Base-by-base conservation (phyloP, 169 alveolate species). In the Babesia divergens region DNA sequence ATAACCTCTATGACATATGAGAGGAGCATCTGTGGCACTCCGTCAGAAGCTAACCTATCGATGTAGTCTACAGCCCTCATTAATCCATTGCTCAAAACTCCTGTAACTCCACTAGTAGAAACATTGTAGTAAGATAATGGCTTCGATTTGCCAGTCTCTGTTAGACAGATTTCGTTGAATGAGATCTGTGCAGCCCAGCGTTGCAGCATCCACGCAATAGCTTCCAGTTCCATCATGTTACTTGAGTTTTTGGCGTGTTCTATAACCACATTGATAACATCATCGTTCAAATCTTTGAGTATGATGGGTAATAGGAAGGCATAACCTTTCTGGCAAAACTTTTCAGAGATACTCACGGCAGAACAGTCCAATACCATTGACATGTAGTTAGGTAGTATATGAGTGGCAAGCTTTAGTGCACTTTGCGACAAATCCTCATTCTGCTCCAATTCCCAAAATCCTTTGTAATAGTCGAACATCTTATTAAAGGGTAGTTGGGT, bases 381-480 rank as follows among this genome's bases (percentile, higher is more conserved):
- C 59, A 62, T 42, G 20, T 44, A 44, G 22, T 46, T 43, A 5
- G 72, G 72, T 26, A 62, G n/a, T 62, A 62, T 46, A 26, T 11
- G 28, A 5, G 72, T 47, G 2, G 34, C 32, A 1, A 62, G 4
- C 59, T 47, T 38, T 28, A 43, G 18, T 6, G 35, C 7, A 29
- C 16, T 34, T 5, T 29, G 34, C 5, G 72, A n/a, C 26, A 47
- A 0, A 0, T 47, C 20, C 4, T 47, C 60, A 4, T 29, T 4
- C 24, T 20, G 8, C 31, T 2, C 69, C 8, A 4, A 26, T 46
- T 44, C 60, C 32, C 32, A 28, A 2, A 62, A 47, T 22, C 9
- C 26, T 34, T 35, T 38, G 34, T 62, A 62, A 13, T 29, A 62
- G 6, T 32, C 40, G n/a, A 42, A 47, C 24, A 47, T 7, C 14